Base-by-base conservation (phyloP, 73 alveolate genomes). In the Paramecium bursaria region DNA sequence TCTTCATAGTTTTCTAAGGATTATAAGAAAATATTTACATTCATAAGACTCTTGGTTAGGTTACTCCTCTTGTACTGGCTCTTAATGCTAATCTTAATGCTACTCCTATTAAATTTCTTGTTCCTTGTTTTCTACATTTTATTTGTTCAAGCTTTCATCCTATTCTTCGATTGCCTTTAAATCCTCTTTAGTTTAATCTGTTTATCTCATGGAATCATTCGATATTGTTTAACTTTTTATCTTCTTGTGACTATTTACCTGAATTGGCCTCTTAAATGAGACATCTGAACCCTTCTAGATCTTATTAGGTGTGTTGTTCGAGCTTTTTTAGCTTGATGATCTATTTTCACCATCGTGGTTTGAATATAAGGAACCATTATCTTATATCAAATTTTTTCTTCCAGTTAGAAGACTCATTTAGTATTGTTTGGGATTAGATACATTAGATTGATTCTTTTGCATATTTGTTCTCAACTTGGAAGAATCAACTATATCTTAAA, bases 361-460 rank as follows among this genome's bases (percentile, higher is more conserved):
- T 9, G 76, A 57, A 27, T 57, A n/a, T 11, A 50, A 25, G 13
- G 47, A 23, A 13, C 50, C 39, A 13, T 29, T 29, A 29, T 27
- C 76, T 57, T 57, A 25, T 29, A n/a, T n/a, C n/a, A 29, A 57
- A 29, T 57, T 57, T 23, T 29, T 57, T 57, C 76, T 27, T 26
- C 31, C 17, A 1, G 76, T n/a, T 5, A 57, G 29, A 11, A 57
- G 39, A 57, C 76, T 57, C 75, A 54, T 54, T 54, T 54, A 54
- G 29, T 54, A 54, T 26, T 57, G 26, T 29, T 48, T 48, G 31
- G 26, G 26, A 57, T 57, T 57, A n/a, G 76, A 57, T 13, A 27
- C 49, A 29, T 33, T 6, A 27, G 76, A 57, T 26, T 29, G 31
- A 57, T 57, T 57, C 49, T 57, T 57, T 15, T 39, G 5, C 5